phyloP scores from a whole-genome alignment of 2,329 filamentous ascomycete species.

The Clarireedia monteithiana region DNA sequence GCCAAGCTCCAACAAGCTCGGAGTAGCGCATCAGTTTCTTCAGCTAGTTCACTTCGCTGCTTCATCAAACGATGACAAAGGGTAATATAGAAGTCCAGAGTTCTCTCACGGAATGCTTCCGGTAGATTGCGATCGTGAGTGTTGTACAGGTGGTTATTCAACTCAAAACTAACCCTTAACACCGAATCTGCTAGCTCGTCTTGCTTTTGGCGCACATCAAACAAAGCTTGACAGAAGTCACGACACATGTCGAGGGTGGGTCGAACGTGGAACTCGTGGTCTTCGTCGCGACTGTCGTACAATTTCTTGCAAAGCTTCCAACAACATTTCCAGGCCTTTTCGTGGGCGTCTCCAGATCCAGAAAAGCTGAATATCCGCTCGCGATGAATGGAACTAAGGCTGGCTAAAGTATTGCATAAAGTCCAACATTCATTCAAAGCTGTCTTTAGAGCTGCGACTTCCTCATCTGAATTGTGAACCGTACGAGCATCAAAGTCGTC shows the following conservation, averaged over 20 bases:
- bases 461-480: conserved; percentile 42
- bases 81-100: conserved; percentile 89
- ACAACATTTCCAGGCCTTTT: conserved; percentile 87
- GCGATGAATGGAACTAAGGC: conserved; percentile 75
- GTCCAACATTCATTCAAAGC: conserved; percentile 89
- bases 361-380: conserved; percentile 71
- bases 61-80: conserved; percentile 96
- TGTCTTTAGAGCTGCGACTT: conserved; percentile 61
- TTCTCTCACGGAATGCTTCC: conserved; percentile 80
- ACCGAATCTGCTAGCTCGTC: conserved; percentile 81
- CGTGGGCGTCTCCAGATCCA: conserved; percentile 67
- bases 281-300: conserved; percentile 72
- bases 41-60: conserved; percentile 68
- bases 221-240: conserved; percentile 86
- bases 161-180: conserved; percentile 83
- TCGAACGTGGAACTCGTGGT: conserved; percentile 58
- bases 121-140: conserved; percentile 80
- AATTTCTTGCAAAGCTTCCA: conserved; percentile 89
- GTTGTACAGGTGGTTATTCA: conserved; percentile 93
- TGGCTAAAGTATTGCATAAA: conserved; percentile 83
- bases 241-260: conserved; percentile 80
- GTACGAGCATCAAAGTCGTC: conserved; percentile 39
- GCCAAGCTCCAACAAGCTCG: conserved; percentile 84
- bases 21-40: conserved; percentile 77
- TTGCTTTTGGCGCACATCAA: conserved; percentile 72